Base-by-base conservation (phyloP, 2,329 filamentous ascomycete genomes). In the Ascochyta rabiei region DNA sequence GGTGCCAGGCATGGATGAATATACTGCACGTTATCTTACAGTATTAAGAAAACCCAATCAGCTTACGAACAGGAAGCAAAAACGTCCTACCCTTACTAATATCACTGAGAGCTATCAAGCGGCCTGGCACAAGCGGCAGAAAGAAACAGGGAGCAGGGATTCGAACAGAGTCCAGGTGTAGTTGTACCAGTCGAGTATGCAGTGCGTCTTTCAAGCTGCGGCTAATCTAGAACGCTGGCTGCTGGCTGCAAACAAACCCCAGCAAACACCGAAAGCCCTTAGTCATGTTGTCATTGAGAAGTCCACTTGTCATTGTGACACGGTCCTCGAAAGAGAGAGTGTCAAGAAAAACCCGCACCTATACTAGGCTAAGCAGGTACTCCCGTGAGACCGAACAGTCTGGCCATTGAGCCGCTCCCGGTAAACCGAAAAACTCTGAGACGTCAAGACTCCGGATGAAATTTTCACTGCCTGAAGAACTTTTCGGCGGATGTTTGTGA, bases 171-270 rank as follows among this genome's bases (percentile, higher is more conserved):
- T 34, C 48, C 39, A 40, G 23, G 18, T 40, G 39, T 48, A 39
- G 45, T 45, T 6, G 39, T 37, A 48, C 40, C 26, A 56, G 8
- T 52, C 9, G 33, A 56, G 35, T 48, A 52, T 56, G 53, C 48
- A 46, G 44, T 52, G 34, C 38, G 19, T 50, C 53, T 28, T 26
- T 3, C 35, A 30, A 42, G 37, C 35, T 50, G 52, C 38, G 39
- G 33, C 35, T 24, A 37, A 37, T 31, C 41, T 45, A 49, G 45
- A 49, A 41, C 35, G 15, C 41, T 30, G 40, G 41, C 45, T 41
- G 24, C 30, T 45, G 19, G 16, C 31, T 45, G 26, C 40, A 28
- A 46, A 42, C 8, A 6, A 19, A 12, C n/a, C 41, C 30, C 37
- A 55, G 46, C 37, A 49, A 21, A 6, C 31, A 16, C 37, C 37